Evolutionary conservation across 805 yeast genomes (phyloP).

Genomic region (Wickerhamomyces queroliae): DNA sequence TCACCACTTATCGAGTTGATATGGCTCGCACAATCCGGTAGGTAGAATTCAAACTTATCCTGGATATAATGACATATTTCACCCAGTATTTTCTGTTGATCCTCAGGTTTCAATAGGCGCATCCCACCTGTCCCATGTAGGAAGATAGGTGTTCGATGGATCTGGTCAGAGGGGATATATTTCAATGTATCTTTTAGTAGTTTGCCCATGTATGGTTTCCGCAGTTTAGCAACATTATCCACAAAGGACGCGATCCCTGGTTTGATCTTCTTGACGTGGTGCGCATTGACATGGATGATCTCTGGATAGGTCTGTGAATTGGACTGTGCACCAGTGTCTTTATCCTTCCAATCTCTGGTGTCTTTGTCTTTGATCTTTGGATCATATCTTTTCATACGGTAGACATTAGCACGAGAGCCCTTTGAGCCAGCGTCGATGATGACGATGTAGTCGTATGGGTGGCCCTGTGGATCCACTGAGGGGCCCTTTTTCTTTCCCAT

Average conservation of each 20-base stretch:
- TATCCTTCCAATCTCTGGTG: conserved; percentile 7
- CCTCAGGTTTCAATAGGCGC: conserved; percentile 48
- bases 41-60: conserved; percentile 39
- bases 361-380: conserved; percentile 5
- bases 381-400: conserved; percentile 21
- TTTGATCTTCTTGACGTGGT: conserved; percentile 24
- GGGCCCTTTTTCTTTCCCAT: conserved; percentile 25
- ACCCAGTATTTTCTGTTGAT: conserved; percentile 39
- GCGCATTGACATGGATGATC: conserved; percentile 4
- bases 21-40: conserved; percentile 60
- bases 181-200: conserved; percentile 42
- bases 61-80: conserved; percentile 45
- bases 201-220: conserved; percentile 43
- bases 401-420: conserved; percentile 57
- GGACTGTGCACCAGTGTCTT: background rate
- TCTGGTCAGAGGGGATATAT: conserved; percentile 56
- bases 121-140: conserved; percentile 69
- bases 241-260: conserved; percentile 56
- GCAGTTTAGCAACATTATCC: conserved; percentile 41
- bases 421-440: conserved; percentile 63
- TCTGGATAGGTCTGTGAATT: conserved; percentile 10
- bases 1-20: conserved; percentile 59
- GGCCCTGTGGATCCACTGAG: conserved; percentile 31
- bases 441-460: conserved; percentile 55
- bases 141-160: conserved; percentile 57